phyloP scores from a whole-genome alignment of 257 asterid species.

The Buddleja alternifolia region DNA sequence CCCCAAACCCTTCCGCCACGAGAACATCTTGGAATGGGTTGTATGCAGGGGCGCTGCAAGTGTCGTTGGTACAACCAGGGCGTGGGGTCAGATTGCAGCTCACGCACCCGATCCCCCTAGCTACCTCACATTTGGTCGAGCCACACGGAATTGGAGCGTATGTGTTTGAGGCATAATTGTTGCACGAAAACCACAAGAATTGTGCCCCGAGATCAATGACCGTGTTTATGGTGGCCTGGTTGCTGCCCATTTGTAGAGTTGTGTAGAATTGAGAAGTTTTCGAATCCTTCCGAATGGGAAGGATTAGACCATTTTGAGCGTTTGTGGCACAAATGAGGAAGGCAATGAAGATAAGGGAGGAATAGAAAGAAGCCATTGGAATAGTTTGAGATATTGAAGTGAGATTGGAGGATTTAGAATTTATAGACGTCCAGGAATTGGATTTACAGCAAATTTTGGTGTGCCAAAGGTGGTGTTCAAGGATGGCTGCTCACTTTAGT shows the following conservation, averaged over 20 bases:
- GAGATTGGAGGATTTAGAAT: background rate
- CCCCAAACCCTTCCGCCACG: no score
- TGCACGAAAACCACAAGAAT: conserved; percentile 22
- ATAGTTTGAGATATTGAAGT: no score
- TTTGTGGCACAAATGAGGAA: background rate
- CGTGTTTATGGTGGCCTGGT: background rate
- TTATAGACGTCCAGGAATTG: background rate
- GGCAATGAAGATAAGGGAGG: background rate
- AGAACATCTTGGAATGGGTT: no score
- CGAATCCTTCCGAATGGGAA: conserved; percentile 22
- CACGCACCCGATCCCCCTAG: background rate
- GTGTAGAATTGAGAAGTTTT: conserved; percentile 21
- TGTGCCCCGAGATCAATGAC: conserved; percentile 23
- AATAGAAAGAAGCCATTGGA: conserved; percentile 13
- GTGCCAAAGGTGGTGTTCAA: no score
- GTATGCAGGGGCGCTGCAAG: conserved; percentile 1
- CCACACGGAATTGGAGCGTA: conserved; percentile 12
- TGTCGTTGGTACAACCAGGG: conserved; percentile 22
- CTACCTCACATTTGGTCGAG: conserved; percentile 11
- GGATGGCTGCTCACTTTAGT: no score
- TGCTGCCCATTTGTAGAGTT: conserved; percentile 16
- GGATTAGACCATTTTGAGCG: conserved; percentile 13
- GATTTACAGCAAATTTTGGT: no score
- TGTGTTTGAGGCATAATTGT: conserved; percentile 2
- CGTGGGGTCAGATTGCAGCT: background rate